Evolutionary conservation across 148 eudicot species (phyloP).

Genomic region (Arbutus unedo): DNA sequence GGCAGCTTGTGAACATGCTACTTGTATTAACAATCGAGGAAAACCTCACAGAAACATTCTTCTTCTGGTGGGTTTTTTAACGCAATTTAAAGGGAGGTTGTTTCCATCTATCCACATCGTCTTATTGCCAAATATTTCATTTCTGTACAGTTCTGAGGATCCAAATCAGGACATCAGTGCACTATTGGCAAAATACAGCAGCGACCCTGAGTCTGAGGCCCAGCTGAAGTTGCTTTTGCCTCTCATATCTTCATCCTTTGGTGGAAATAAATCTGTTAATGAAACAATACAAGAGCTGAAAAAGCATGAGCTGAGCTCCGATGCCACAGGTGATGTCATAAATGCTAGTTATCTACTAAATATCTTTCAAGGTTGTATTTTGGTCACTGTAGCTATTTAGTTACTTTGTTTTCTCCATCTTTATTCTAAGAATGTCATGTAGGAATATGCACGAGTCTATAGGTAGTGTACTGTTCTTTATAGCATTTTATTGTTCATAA

Average conservation of each 20-base stretch:
- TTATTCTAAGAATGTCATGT: not conserved
- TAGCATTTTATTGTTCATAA: not conserved
- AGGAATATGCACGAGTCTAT: too few relatives aligned
- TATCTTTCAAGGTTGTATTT: not conserved
- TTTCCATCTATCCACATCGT: not conserved
- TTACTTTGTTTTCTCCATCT: not conserved
- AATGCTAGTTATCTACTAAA: not conserved
- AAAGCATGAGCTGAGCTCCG: conserved; percentile 56
- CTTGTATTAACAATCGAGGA: not conserved
- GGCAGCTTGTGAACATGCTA: not conserved
- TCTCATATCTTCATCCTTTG: conserved; percentile 64
- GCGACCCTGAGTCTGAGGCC: conserved; percentile 62
- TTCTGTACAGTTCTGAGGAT: conserved; percentile 2
- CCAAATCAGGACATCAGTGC: not conserved
- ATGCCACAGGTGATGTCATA: conserved; percentile 24
- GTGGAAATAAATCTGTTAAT: conserved; percentile 52
- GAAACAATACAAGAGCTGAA: conserved; percentile 61
- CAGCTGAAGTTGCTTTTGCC: conserved; percentile 69
- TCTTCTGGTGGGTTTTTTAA: not conserved
- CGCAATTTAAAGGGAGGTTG: not conserved
- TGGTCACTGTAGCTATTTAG: not conserved
- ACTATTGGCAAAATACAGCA: conserved; percentile 43
- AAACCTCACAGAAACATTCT: not conserved
- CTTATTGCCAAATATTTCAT: not conserved
- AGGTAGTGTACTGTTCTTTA: not conserved